A percentile compares a stretch with the other conserved stretches of the same genome.
phyloP scores from a whole-genome alignment of 306 rosid genomes.

The Clitoria ternatea region DNA sequence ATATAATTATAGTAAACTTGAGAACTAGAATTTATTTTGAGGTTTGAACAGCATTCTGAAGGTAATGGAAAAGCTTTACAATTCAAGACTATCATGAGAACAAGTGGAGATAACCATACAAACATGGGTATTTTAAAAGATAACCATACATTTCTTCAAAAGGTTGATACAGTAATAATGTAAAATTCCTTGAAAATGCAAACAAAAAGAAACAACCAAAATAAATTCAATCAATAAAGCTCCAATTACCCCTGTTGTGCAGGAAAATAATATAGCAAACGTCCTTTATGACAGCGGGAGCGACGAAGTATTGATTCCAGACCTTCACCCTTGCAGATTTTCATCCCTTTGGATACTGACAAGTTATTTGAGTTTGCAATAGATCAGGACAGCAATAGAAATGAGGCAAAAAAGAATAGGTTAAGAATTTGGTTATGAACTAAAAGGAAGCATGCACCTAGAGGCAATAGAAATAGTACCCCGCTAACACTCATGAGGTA shows the following conservation, averaged over 20 bases:
- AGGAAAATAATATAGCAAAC: constrained; percentile 90
- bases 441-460: constrained; percentile 6
- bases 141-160: no score
- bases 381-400: constrained; percentile 22
- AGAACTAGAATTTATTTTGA: neutral
- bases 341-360: constrained; percentile 66
- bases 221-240: neutral
- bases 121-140: no score
- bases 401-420: constrained; percentile 1
- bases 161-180: neutral
- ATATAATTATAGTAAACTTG: neutral
- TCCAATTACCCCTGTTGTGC: constrained; percentile 69
- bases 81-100: neutral
- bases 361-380: constrained; percentile 24
- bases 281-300: constrained; percentile 97
- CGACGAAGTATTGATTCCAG: constrained; percentile 64
- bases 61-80: neutral
- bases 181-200: neutral
- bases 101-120: neutral
- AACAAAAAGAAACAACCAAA: neutral
- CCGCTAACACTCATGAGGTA: neutral
- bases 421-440: neutral
- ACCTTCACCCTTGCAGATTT: constrained; percentile 56
- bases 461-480: neutral
- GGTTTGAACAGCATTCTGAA: neutral